Percentiles rank a stretch among this genome's conserved stretches.
phyloP scores from a whole-genome alignment of 768 basidiomycete species.

The Pisolithus albus region DNA sequence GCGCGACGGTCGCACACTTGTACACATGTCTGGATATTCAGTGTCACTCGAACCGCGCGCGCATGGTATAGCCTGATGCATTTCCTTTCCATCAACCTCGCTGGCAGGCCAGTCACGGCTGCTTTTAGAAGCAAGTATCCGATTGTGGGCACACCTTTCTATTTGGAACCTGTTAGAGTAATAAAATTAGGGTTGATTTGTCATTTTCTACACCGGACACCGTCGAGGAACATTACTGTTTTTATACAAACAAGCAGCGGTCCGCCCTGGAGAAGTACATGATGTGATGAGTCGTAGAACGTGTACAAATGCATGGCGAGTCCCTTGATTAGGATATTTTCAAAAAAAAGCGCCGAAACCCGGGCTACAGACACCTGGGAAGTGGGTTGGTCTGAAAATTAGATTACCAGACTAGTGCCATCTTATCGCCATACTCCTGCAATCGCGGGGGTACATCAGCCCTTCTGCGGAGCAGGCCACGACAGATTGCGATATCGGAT shows the following conservation, averaged over 20 bases:
- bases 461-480: constrained; percentile 13
- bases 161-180: not conserved
- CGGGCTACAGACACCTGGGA: not conserved
- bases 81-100: too few species aligned
- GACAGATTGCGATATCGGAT: constrained; percentile 2
- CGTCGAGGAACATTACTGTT: too few species aligned
- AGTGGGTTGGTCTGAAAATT: not conserved
- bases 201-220: too few species aligned
- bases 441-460: constrained; percentile 15
- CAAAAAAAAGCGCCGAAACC: not conserved
- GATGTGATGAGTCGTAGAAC: not conserved
- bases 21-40: too few species aligned
- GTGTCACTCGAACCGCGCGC: too few species aligned
- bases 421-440: constrained; percentile 13
- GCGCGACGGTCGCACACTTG: too few species aligned
- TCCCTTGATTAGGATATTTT: not conserved
- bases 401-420: constrained; percentile 14
- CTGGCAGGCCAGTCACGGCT: too few species aligned
- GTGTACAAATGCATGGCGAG: not conserved
- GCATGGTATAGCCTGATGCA: too few species aligned
- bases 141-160: not conserved
- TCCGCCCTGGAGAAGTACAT: not conserved
- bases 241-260: too few species aligned
- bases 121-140: too few species aligned
- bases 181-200: too few species aligned